phyloP scores from a whole-genome alignment of 306 rosid species.

The Prunus dulcis region DNA sequence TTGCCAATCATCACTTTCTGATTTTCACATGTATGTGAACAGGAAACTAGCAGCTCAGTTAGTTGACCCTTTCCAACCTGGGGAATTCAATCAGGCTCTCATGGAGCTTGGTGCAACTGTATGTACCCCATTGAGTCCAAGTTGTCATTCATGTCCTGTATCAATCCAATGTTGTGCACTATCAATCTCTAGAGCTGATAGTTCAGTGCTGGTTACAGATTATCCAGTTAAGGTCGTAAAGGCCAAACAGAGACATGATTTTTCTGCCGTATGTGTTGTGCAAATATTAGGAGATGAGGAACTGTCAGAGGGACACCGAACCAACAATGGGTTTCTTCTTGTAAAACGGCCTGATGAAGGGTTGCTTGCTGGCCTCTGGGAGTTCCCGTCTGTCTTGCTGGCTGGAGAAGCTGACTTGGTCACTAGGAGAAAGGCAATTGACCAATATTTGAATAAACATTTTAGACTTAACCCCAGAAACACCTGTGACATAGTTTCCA shows the following conservation, averaged over 20 bases:
- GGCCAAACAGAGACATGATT: conserved; percentile 63
- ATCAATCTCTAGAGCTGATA: conserved; percentile 46
- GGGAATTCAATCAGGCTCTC: conserved; percentile 91
- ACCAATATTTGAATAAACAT: conserved; percentile 41
- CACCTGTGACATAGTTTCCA: conserved; percentile 40
- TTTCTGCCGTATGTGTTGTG: conserved; percentile 76
- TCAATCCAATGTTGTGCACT: conserved; percentile 65
- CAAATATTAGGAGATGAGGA: conserved; percentile 57
- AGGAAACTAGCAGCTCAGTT: conserved; percentile 84
- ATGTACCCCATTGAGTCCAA: conserved; percentile 73
- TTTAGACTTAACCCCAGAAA: conserved; percentile 52
- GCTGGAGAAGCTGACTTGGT: conserved; percentile 50
- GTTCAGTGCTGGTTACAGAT: conserved; percentile 62
- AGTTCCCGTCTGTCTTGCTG: conserved; percentile 78
- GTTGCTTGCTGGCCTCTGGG: conserved; percentile 97
- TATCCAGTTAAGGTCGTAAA: conserved; percentile 66
- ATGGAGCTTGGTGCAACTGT: conserved; percentile 97
- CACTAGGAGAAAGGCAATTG: conserved; percentile 50
- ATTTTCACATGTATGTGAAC: conserved; percentile 8
- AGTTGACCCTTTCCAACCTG: conserved; percentile 79
- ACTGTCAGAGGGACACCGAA: conserved; percentile 18
- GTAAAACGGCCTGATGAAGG: conserved; percentile 87
- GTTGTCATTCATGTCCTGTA: conserved; percentile 74
- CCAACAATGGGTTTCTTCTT: conserved; percentile 59
- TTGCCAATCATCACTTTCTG: background rate